Evolutionary conservation across 2,329 filamentous ascomycete species (phyloP).

Genomic region (Apiospora saccharicola): DNA sequence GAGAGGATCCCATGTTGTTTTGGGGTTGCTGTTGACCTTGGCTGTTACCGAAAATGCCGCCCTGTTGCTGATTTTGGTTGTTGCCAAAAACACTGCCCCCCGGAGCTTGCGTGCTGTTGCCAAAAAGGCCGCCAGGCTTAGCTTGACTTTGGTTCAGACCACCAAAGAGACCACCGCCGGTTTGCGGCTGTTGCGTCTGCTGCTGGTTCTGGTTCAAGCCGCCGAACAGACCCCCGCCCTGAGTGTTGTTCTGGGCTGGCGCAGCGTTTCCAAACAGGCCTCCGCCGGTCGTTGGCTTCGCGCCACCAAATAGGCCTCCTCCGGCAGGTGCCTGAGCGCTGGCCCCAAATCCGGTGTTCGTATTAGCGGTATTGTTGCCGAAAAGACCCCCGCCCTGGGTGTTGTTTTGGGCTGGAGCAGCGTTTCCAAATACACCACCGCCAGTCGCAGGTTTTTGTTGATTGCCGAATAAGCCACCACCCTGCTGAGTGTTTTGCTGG

Average conservation of each 20-base stretch:
- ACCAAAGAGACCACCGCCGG: constrained; percentile 56
- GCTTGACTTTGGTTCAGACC: constrained; percentile 58
- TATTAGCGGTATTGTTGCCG: constrained; percentile 4
- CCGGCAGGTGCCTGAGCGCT: constrained; percentile 38
- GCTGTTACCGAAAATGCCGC: constrained; percentile 54
- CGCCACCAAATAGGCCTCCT: constrained; percentile 48
- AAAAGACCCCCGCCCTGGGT: constrained; percentile 11
- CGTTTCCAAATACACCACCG: constrained; percentile 6
- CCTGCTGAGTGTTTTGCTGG: constrained; percentile 47
- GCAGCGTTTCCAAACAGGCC: constrained; percentile 53
- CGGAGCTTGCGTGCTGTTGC: constrained; percentile 50
- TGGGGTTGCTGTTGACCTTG: constrained; percentile 58
- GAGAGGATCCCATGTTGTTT: constrained; percentile 57
- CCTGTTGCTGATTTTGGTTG: constrained; percentile 53
- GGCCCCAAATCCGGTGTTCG: constrained; percentile 44
- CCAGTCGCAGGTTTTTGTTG: constrained; percentile 44
- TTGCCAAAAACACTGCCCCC: constrained; percentile 63
- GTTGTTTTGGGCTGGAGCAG: neutral
- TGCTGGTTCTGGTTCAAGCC: constrained; percentile 48
- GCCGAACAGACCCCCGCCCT: constrained; percentile 62
- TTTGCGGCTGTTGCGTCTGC: constrained; percentile 45
- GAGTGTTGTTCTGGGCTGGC: constrained; percentile 42
- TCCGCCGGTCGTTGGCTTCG: constrained; percentile 39
- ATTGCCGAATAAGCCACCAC: constrained; percentile 47
- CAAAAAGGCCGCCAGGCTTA: constrained; percentile 63